These are phyloP conservation scores for Halophytophthora polymorphica DNA, from an alignment of 352 stramenopile genomes.

Conservation along the genomic window DNA sequence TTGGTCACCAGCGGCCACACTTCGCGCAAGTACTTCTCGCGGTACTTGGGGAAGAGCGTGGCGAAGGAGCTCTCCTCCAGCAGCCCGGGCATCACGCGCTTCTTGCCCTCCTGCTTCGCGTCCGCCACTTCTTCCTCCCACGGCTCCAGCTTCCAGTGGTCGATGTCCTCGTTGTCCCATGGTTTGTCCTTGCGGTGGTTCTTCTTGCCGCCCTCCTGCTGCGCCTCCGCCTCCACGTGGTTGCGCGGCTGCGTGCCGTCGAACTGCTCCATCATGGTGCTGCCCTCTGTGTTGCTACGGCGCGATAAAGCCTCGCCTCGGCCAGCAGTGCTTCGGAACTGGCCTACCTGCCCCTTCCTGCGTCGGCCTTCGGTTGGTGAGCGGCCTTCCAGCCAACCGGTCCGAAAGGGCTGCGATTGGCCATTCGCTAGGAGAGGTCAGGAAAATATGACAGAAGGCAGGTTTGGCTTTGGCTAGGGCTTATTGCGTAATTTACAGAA, in stretches of 20 bases:
- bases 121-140: conserved; percentile 77
- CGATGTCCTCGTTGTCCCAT: conserved; percentile 97
- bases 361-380: no score
- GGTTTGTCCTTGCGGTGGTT: conserved; percentile 99
- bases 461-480: no score
- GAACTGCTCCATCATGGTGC: conserved; percentile 60
- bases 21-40: conserved; percentile 99
- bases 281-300: neutral
- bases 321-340: no score
- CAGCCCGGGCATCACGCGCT: conserved; percentile 74
- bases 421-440: no score
- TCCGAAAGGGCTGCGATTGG: no score
- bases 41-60: conserved; percentile 99
- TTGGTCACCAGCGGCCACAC: conserved; percentile 98
- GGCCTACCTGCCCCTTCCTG: no score
- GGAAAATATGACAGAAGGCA: no score
- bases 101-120: conserved; percentile 74
- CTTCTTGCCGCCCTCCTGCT: conserved; percentile 57
- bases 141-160: conserved; percentile 98
- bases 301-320: no score
- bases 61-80: conserved; percentile 99
- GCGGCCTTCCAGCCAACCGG: no score
- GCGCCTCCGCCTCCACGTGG: conserved; percentile 39
- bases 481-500: no score
- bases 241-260: conserved; percentile 48